phyloP scores from a whole-genome alignment of 495 filamentous ascomycete genomes.

The Penicilliopsis zonata region DNA sequence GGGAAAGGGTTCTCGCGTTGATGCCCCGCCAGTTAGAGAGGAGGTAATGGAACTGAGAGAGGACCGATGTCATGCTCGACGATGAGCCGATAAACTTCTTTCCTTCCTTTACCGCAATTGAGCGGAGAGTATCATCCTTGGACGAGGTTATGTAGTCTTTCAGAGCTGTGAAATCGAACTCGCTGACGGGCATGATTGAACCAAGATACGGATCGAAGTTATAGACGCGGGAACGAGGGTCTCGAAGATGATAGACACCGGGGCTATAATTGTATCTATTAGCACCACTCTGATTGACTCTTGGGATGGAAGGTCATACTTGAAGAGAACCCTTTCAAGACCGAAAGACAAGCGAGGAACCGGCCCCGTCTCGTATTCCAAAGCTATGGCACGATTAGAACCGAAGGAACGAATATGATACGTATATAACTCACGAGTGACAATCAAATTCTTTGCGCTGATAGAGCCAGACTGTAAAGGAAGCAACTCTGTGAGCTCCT shows the following conservation, averaged over 20 bases:
- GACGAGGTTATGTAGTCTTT: slow-evolving; percentile 85
- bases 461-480: slow-evolving; percentile 8
- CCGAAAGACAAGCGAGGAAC: slow-evolving; percentile 68
- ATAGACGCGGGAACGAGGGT: slow-evolving; percentile 75
- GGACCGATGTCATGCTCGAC: slow-evolving; percentile 82
- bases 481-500: too few species aligned
- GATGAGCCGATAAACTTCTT: slow-evolving; percentile 91
- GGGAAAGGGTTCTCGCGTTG: slow-evolving; percentile 52
- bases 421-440: slow-evolving; percentile 12
- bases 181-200: slow-evolving; percentile 76
- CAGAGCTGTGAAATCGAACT: slow-evolving; percentile 84
- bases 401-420: neutral
- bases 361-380: slow-evolving; percentile 41
- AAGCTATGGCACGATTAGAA: slow-evolving; percentile 18
- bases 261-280: too few species aligned
- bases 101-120: slow-evolving; percentile 48
- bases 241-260: slow-evolving; percentile 83
- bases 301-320: slow-evolving; percentile 27
- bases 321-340: slow-evolving; percentile 86
- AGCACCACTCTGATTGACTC: too few species aligned
- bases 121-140: slow-evolving; percentile 54
- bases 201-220: slow-evolving; percentile 95
- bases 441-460: neutral
- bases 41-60: slow-evolving; percentile 87
- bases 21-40: slow-evolving; percentile 72